Conservation (phyloP, 164 flowering plant species). For the Dillenia turbinata region DNA sequence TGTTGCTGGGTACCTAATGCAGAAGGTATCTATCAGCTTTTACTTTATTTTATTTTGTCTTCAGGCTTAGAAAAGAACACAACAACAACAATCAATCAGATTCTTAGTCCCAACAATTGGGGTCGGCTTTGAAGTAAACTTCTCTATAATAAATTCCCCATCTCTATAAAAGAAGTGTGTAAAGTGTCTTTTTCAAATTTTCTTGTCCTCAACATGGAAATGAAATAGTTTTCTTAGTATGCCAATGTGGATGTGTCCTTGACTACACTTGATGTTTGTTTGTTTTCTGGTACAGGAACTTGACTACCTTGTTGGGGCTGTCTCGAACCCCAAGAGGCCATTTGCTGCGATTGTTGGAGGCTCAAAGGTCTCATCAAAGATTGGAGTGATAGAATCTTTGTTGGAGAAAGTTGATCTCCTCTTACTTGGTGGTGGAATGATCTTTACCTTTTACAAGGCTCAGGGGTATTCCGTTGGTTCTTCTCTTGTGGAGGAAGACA, state of each 20-base stretch:
- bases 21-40: slow-evolving; percentile 45
- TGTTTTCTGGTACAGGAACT: slow-evolving; percentile 49
- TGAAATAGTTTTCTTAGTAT: too few species aligned
- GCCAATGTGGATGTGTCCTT: too few species aligned
- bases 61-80: too few species aligned
- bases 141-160: too few species aligned
- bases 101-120: too few species aligned
- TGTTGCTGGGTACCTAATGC: slow-evolving; percentile 92
- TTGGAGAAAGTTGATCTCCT: slow-evolving; percentile 71
- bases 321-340: slow-evolving; percentile 76
- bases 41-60: too few species aligned
- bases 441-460: slow-evolving; percentile 90
- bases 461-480: slow-evolving; percentile 73
- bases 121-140: too few species aligned
- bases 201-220: too few species aligned
- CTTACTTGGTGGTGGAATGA: slow-evolving; percentile 86
- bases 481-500: slow-evolving; percentile 90
- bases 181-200: too few species aligned
- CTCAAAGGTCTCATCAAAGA: slow-evolving; percentile 79
- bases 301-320: slow-evolving; percentile 90
- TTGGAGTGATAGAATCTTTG: slow-evolving; percentile 83
- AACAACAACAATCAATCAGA: too few species aligned
- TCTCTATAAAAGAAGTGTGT: too few species aligned
- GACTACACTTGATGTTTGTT: too few species aligned
- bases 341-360: slow-evolving; percentile 97